These are phyloP conservation scores for Diospyros kaki DNA, from an alignment of 148 eudicot species.

Conservation along the genomic window DNA sequence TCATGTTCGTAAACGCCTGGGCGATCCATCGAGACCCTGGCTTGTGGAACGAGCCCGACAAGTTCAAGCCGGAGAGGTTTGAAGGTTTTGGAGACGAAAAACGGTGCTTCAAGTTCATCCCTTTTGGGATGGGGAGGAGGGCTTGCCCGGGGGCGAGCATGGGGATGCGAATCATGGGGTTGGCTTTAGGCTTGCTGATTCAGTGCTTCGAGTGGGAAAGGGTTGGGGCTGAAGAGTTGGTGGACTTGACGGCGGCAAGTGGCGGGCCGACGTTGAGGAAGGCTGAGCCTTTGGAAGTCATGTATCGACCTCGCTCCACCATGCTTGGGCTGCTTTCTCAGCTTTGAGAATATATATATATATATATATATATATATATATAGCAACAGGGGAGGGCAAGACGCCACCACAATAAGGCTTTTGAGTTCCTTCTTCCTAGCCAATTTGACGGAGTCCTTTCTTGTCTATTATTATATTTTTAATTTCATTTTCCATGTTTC, in stretches of 20 bases:
- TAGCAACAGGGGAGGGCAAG: background rate
- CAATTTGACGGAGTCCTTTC: too few species aligned
- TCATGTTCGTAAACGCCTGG: constrained; percentile 26
- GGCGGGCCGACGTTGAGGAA: too few species aligned
- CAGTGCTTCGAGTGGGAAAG: constrained; percentile 38
- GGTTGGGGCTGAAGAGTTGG: background rate
- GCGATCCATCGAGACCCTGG: constrained; percentile 28
- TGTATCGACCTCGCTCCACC: constrained; percentile 10
- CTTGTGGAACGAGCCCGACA: constrained; percentile 33
- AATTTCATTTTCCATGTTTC: too few species aligned
- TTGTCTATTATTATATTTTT: too few species aligned
- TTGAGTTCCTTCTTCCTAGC: too few species aligned
- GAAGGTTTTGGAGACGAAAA: constrained; percentile 1
- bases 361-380: too few species aligned
- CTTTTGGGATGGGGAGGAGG: constrained; percentile 37
- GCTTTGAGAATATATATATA: too few species aligned
- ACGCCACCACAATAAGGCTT: too few species aligned
- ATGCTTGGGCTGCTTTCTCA: constrained; percentile 13
- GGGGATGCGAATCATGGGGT: constrained; percentile 15
- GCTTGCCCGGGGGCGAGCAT: constrained; percentile 31
- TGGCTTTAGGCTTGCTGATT: constrained; percentile 23
- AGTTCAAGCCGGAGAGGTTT: constrained; percentile 33
- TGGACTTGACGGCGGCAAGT: background rate
- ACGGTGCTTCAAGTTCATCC: constrained; percentile 25
- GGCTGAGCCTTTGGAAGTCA: background rate